A percentile compares a stretch with the other conserved stretches of the same genome.
These are phyloP conservation scores for Avena eriantha DNA, from an alignment of 176 grass and related monocot genomes.

Conservation along the genomic window DNA sequence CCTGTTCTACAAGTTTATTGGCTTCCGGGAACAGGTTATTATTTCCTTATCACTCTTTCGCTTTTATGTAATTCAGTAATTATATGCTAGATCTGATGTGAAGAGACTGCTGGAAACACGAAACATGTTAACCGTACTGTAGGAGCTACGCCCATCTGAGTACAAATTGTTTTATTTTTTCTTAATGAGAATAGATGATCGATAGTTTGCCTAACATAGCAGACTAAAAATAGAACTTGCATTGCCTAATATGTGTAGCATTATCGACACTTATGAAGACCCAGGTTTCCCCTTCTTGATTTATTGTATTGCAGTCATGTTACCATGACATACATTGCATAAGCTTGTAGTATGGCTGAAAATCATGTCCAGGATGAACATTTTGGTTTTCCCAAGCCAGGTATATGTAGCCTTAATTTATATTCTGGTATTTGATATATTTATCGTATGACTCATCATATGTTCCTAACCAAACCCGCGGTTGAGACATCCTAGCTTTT, in stretches of 20 bases:
- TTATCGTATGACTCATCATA: conserved; percentile 3
- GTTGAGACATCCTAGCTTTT: conserved; percentile 11
- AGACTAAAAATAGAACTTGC: neutral
- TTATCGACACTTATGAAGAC: neutral
- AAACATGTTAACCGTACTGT: neutral
- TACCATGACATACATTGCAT: conserved; percentile 27
- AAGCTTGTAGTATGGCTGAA: neutral
- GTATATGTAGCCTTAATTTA: neutral
- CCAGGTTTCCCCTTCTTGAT: neutral
- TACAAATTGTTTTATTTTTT: neutral
- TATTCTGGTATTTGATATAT: conserved; percentile 15
- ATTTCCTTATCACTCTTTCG: neutral
- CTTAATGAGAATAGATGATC: neutral
- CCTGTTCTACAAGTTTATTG: conserved; percentile 82
- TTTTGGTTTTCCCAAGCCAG: conserved; percentile 21
- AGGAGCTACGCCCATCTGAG: conserved; percentile 1
- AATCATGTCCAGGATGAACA: conserved; percentile 15
- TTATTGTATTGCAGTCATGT: neutral
- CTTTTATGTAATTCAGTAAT: conserved; percentile 19
- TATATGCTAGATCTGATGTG: neutral
- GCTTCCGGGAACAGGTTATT: conserved; percentile 78
- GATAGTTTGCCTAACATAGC: neutral
- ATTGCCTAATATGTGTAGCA: conserved; percentile 3
- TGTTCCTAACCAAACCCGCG: neutral
- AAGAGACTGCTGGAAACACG: conserved; percentile 7